These are phyloP conservation scores for Aspergillus thermomutatus DNA, from an alignment of 2,329 filamentous ascomycete genomes.

Conservation along the genomic window DNA sequence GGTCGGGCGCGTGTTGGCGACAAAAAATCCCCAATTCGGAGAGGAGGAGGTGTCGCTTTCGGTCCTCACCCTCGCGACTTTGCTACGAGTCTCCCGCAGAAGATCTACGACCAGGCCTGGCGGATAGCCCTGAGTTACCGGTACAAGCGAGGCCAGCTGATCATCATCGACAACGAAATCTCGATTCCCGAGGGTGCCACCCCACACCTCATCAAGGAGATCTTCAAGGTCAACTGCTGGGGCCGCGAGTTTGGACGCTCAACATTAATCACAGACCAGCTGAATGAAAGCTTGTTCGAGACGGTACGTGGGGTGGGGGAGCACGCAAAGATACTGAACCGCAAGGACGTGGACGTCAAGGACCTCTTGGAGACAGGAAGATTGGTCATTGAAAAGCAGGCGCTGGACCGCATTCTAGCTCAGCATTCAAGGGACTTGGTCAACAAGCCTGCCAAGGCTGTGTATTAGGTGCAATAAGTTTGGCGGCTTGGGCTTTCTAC, in stretches of 20 bases:
- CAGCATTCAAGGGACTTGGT: slow-evolving; percentile 54
- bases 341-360: slow-evolving; percentile 90
- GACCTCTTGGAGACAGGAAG: slow-evolving; percentile 81
- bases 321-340: slow-evolving; percentile 66
- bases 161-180: slow-evolving; percentile 80
- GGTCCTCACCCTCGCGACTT: slow-evolving; percentile 95
- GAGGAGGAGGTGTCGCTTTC: slow-evolving; percentile 81
- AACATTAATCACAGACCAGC: slow-evolving; percentile 66
- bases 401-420: slow-evolving; percentile 71
- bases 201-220: slow-evolving; percentile 60
- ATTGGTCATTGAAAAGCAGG: slow-evolving; percentile 79
- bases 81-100: slow-evolving; percentile 73
- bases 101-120: slow-evolving; percentile 95
- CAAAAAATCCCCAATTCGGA: slow-evolving; percentile 75
- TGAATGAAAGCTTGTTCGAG: slow-evolving; percentile 61
- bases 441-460: slow-evolving; percentile 31
- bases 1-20: slow-evolving; percentile 76
- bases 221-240: slow-evolving; percentile 70
- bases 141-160: slow-evolving; percentile 79
- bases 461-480: slow-evolving; percentile 22
- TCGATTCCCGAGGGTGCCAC: slow-evolving; percentile 52
- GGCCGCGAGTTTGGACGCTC: slow-evolving; percentile 66
- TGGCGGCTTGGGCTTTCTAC: slow-evolving; percentile 7
- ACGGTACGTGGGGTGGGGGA: slow-evolving; percentile 62
- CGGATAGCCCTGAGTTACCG: slow-evolving; percentile 90